Percentiles rank a stretch among this genome's conserved stretches.
Conservation (phyloP, 345 rosid species). For the Noccaea bulbosa region DNA sequence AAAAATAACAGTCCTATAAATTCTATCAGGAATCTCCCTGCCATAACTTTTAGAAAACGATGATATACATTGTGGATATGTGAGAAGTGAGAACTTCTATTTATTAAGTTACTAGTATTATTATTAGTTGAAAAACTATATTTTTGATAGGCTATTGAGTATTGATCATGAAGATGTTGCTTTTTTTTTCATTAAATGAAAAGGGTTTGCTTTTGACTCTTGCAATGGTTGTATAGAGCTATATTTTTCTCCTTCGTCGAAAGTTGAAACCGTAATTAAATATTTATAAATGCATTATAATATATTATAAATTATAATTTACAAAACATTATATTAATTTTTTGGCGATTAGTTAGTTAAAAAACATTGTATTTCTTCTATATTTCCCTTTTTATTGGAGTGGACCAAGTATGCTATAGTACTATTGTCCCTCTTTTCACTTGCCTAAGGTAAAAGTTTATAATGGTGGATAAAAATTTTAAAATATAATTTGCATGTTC, state of each 20-base stretch:
- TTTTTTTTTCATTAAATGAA: background rate
- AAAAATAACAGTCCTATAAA: constrained; percentile 28
- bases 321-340: background rate
- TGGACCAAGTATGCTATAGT: constrained; percentile 10
- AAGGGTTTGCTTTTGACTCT: constrained; percentile 28
- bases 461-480: constrained; percentile 20
- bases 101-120: too few relatives aligned
- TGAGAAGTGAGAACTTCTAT: background rate
- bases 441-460: constrained; percentile 34
- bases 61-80: background rate
- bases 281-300: background rate
- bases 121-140: background rate
- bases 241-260: constrained; percentile 1
- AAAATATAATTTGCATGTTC: constrained; percentile 34
- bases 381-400: background rate
- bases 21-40: constrained; percentile 34
- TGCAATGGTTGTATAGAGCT: constrained; percentile 11
- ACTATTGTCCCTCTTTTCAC: constrained; percentile 34
- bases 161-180: constrained; percentile 16
- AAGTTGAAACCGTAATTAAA: background rate
- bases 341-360: background rate
- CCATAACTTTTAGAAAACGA: background rate
- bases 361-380: background rate
- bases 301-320: too few relatives aligned
- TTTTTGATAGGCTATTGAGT: background rate